Conservation (phyloP, 345 rosid species). For the Adansonia digitata region DNA sequence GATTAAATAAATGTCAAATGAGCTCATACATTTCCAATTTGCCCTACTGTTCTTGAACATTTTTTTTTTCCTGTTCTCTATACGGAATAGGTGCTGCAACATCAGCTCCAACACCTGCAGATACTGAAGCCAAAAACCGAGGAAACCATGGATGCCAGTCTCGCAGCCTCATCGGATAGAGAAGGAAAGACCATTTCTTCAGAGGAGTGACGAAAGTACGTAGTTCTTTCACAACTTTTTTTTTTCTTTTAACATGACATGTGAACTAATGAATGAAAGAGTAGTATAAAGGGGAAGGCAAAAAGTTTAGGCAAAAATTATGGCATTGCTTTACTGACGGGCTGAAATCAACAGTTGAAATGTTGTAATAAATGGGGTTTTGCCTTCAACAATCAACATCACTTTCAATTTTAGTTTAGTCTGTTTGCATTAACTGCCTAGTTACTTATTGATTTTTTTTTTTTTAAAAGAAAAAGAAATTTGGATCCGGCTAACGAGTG, state of each 20-base stretch:
- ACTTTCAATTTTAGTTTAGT: no score
- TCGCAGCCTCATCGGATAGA: conserved; percentile 21
- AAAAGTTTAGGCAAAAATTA: neutral
- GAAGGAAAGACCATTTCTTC: conserved; percentile 35
- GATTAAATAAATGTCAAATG: neutral
- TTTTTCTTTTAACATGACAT: neutral
- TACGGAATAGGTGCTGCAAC: conserved; percentile 32
- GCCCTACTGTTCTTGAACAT: neutral
- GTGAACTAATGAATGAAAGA: no score
- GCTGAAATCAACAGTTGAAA: neutral
- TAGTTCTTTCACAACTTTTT: neutral
- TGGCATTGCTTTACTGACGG: neutral
- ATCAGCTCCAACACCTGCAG: conserved; percentile 31
- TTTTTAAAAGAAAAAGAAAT: no score
- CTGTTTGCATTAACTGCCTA: no score
- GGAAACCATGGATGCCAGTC: conserved; percentile 7
- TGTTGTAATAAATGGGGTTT: no score
- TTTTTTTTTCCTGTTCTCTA: neutral
- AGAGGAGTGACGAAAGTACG: conserved; percentile 14
- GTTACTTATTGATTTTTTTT: no score
- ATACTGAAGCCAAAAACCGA: conserved; percentile 23
- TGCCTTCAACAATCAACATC: no score
- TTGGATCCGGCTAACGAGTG: no score
- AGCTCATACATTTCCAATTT: neutral
- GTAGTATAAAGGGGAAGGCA: no score